A percentile compares a stretch with the other conserved stretches of the same genome.
phyloP scores from a whole-genome alignment of 1,284 basidiomycete genomes.

The Apiotrichum veenhuisii region DNA sequence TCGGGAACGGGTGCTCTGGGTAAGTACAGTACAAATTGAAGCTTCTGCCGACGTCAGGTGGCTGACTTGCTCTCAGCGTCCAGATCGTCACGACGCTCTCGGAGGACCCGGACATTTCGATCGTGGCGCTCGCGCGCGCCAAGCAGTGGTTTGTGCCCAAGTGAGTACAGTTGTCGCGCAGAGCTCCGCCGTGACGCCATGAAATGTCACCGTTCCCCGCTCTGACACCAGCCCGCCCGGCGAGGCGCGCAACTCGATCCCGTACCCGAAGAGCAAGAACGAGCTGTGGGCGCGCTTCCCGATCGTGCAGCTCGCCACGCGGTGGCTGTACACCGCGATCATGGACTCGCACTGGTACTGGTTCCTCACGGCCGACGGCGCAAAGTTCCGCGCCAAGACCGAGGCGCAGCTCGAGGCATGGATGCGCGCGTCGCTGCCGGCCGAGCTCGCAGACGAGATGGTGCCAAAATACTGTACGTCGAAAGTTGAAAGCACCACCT shows the following conservation, averaged over 20 bases:
- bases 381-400: neutral
- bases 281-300: slow-evolving; percentile 1
- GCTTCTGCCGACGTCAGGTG: no score
- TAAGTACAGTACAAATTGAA: neutral
- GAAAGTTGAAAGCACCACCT: neutral
- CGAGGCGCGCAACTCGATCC: slow-evolving; percentile 7
- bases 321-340: neutral
- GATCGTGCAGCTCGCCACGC: neutral
- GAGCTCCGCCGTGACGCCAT: no score
- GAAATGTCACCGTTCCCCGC: no score
- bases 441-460: neutral
- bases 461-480: slow-evolving; percentile 4
- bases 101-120: slow-evolving; percentile 7
- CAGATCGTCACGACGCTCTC: slow-evolving; percentile 14
- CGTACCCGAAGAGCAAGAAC: neutral
- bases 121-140: slow-evolving; percentile 7
- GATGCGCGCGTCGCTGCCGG: slow-evolving; percentile 2
- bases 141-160: slow-evolving; percentile 14
- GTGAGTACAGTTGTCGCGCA: neutral
- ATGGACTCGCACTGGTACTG: slow-evolving; percentile 15
- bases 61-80: neutral
- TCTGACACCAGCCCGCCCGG: neutral
- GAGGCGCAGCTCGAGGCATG: neutral
- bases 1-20: slow-evolving; percentile 15
- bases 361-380: slow-evolving; percentile 6